Base-by-base conservation (phyloP, 1,284 basidiomycete genomes). In the Termitomyces sp. region DNA sequence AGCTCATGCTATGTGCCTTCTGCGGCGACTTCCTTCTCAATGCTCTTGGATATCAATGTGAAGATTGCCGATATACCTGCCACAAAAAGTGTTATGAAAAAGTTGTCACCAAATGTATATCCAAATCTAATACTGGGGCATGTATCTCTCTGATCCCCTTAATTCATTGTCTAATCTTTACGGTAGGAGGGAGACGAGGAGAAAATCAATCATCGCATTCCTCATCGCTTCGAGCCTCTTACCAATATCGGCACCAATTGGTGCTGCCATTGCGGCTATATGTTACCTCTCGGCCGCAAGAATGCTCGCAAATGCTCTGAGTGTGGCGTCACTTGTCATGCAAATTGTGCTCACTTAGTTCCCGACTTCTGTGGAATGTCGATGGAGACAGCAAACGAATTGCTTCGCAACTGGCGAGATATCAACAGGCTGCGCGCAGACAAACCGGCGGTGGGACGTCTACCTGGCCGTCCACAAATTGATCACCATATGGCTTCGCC, bases 331-430 rank as follows among this genome's bases (percentile, higher is more conserved):
- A 98, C 96, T 52, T 97, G 94, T 64, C 97, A 99, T 73, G 94
- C 94, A 21, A 94, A 97, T 61, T 99, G 97, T 72, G 93, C 94
- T 0, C 97, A 99, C 69, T 83, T 99, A 52, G 96, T 99, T 31
- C 97, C 97, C 55, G 96, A 99, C 73, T 98, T 99, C 73, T 99
- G 97, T 67, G 97, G 97, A 50, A 98, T 99, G 96, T 94, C 94
- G 21, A 99, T 99, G 96, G 97, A 98, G 72, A 97, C 93, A 58
- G 97, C 97, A 40, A 98, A 98, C 70, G 86, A 90, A 66, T 80
- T 99, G 26, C 81, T 99, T 53, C 86, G 88, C 58, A 90, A 96
- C 70, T 88, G 94, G 78, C 90, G 94, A 67, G 92, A 86, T 62
- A 88, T 90, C 68, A 87, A 89, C 66, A 77, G 84, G 67, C 69